These are phyloP conservation scores for Datura wrightii DNA, from an alignment of 257 asterid species.

Conservation along the genomic window DNA sequence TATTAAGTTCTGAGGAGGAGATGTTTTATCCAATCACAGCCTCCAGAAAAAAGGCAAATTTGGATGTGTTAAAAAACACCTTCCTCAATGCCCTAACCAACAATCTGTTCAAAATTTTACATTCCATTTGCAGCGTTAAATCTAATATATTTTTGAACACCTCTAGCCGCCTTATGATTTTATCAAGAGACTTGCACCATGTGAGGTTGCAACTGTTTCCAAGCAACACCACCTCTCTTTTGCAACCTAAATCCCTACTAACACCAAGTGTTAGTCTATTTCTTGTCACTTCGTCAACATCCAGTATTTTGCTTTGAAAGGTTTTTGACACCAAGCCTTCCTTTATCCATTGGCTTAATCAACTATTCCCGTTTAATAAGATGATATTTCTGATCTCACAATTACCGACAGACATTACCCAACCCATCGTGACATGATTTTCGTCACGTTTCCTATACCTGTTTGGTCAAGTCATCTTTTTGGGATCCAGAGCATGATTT, in stretches of 20 bases:
- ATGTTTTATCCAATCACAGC: background rate
- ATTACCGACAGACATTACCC: background rate
- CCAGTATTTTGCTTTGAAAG: background rate
- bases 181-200: background rate
- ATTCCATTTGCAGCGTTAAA: background rate
- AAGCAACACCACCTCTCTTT: background rate
- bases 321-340: slow-evolving; percentile 8
- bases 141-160: background rate
- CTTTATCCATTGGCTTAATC: background rate
- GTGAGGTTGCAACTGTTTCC: background rate
- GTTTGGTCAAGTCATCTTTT: slow-evolving; percentile 7
- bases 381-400: background rate
- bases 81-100: background rate
- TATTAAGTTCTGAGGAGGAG: background rate
- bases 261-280: background rate
- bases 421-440: background rate
- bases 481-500: background rate
- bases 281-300: background rate
- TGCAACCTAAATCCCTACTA: background rate
- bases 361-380: background rate
- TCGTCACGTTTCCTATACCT: background rate
- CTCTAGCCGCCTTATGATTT: background rate
- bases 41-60: background rate
- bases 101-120: slow-evolving; percentile 20
- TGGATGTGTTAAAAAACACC: background rate